Evolutionary conservation across 1,139 yeast genomes (phyloP).

Genomic region (Citeromyces hawaiiensis): DNA sequence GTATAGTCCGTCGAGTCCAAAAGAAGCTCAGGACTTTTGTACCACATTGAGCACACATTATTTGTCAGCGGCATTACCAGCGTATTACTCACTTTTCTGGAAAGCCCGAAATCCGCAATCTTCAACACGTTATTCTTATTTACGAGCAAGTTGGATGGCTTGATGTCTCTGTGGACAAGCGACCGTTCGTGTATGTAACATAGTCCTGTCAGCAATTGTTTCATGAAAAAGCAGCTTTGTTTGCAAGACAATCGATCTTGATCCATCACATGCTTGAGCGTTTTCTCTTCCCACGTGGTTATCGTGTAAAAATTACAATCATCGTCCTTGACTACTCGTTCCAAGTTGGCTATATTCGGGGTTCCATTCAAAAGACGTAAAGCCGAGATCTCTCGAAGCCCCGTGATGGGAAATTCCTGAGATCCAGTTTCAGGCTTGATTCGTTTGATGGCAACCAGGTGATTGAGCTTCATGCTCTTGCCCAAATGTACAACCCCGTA

Average conservation of each 20-base stretch:
- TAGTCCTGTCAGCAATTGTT: conserved; percentile 88
- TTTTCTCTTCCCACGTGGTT: conserved; percentile 83
- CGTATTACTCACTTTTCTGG: conserved; percentile 34
- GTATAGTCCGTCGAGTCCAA: conserved; percentile 87
- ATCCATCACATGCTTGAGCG: conserved; percentile 79
- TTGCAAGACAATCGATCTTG: conserved; percentile 67
- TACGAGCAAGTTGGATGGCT: conserved; percentile 86
- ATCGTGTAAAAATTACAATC: conserved; percentile 52
- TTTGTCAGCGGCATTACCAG: conserved; percentile 74
- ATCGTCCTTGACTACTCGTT: conserved; percentile 67
- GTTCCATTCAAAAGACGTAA: conserved; percentile 70
- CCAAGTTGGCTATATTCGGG: conserved; percentile 69
- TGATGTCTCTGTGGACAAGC: conserved; percentile 80
- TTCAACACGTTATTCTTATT: conserved; percentile 82
- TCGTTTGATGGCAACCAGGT: conserved; percentile 84
- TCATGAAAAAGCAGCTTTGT: conserved; percentile 85
- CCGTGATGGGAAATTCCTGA: conserved; percentile 97
- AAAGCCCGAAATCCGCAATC: conserved; percentile 90
- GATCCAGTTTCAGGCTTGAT: conserved; percentile 90
- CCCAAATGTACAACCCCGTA: conserved; percentile 95
- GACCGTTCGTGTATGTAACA: conserved; percentile 86
- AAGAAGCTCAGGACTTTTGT: conserved; percentile 84
- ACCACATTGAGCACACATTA: conserved; percentile 96
- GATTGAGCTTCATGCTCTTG: conserved; percentile 35
- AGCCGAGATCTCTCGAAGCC: conserved; percentile 88